Conservation (phyloP, 108 stramenopile species). For the Pseudonitzschia multiseries region DNA sequence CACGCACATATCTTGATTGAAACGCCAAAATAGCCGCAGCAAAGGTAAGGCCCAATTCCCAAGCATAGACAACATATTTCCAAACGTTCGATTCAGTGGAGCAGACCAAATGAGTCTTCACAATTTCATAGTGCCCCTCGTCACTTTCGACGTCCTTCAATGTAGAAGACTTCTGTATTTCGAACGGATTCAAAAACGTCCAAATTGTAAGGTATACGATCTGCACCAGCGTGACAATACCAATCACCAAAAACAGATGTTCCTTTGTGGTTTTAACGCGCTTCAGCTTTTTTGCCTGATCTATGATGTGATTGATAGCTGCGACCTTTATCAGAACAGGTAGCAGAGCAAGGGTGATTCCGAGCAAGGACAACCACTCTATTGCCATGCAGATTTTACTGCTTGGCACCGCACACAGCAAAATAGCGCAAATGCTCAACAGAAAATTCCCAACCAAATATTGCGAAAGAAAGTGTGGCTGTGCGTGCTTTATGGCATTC, state of each 20-base stretch:
- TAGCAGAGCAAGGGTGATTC: slow-evolving; percentile 38
- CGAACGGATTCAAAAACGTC: slow-evolving; percentile 25
- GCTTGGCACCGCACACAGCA: slow-evolving; percentile 22
- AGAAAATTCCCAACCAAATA: slow-evolving; percentile 34
- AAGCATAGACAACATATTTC: too few relatives aligned
- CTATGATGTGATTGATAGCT: slow-evolving; percentile 38
- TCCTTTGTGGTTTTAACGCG: slow-evolving; percentile 26
- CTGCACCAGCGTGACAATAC: slow-evolving; percentile 1
- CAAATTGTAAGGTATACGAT: slow-evolving; percentile 33
- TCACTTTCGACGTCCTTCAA: slow-evolving; percentile 2
- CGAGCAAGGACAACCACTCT: slow-evolving; percentile 40
- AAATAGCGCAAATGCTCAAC: slow-evolving; percentile 32
- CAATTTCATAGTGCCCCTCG: too few relatives aligned
- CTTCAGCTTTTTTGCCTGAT: slow-evolving; percentile 26
- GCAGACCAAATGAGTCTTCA: too few relatives aligned
- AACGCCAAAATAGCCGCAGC: slow-evolving; percentile 30
- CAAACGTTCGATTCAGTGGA: too few relatives aligned
- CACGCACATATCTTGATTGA: slow-evolving; percentile 33
- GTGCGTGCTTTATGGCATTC: too few relatives aligned
- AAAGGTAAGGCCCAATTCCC: too few relatives aligned
- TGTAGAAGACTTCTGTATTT: slow-evolving; percentile 26
- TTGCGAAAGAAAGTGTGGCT: slow-evolving; percentile 14
- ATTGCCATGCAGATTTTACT: slow-evolving; percentile 26
- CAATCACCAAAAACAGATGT: slow-evolving; percentile 20
- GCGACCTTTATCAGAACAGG: slow-evolving; percentile 48